Evolutionary conservation across 2,329 filamentous ascomycete species (phyloP).

Genomic region (Ophiostoma angusticollis): DNA sequence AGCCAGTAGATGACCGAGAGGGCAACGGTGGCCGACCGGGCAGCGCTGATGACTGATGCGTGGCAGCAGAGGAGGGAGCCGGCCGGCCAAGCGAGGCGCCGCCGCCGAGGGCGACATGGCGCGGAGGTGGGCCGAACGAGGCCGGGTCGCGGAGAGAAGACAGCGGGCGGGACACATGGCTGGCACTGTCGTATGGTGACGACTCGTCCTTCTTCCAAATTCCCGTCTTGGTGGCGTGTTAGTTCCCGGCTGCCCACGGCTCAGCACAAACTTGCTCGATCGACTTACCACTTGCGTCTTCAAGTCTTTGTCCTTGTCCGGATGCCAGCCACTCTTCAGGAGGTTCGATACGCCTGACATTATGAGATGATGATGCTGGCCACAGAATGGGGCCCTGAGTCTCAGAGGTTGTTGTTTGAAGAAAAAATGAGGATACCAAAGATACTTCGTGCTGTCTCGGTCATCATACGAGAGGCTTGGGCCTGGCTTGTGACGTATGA

Average conservation of each 20-base stretch:
- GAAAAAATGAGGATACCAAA: neutral
- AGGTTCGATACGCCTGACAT: slow-evolving; percentile 29
- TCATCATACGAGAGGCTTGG: no score
- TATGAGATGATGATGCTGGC: neutral
- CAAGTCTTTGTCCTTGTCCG: slow-evolving; percentile 32
- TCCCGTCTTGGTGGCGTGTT: slow-evolving; percentile 7
- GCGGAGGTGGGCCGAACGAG: slow-evolving; percentile 71
- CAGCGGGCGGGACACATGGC: slow-evolving; percentile 45
- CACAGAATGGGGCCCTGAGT: no score
- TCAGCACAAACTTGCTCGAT: neutral
- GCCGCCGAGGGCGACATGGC: slow-evolving; percentile 28
- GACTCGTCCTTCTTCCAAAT: slow-evolving; percentile 21
- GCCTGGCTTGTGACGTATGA: slow-evolving; percentile 1
- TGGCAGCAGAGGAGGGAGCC: slow-evolving; percentile 20
- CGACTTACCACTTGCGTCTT: slow-evolving; percentile 34
- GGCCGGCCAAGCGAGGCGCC: slow-evolving; percentile 13
- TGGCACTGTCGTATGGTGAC: slow-evolving; percentile 19
- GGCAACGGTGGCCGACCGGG: slow-evolving; percentile 1
- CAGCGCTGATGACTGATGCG: slow-evolving; percentile 21
- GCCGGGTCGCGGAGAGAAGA: slow-evolving; percentile 60
- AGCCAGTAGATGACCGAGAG: slow-evolving; percentile 2
- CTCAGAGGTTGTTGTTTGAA: no score
- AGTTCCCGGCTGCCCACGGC: no score
- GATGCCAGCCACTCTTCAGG: slow-evolving; percentile 30
- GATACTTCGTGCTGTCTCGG: no score